Evolutionary conservation across 768 basidiomycete species (phyloP).

Genomic region (Pholiota conissans): DNA sequence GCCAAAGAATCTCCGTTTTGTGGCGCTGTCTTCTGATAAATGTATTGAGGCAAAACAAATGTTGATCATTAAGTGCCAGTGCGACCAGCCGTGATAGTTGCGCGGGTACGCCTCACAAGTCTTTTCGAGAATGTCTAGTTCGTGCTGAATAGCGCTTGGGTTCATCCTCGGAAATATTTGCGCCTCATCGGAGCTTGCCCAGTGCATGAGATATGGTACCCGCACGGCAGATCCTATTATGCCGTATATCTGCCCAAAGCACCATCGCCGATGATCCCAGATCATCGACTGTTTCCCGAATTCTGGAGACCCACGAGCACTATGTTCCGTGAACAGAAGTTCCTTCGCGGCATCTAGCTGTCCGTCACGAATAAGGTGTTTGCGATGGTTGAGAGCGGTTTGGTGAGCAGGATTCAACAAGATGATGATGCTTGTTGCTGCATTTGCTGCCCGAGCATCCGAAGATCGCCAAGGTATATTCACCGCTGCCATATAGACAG

Average conservation of each 20-base stretch:
- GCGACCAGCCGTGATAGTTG: constrained; percentile 75
- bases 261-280: constrained; percentile 75
- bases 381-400: constrained; percentile 64
- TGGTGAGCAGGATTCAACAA: constrained; percentile 70
- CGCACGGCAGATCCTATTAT: constrained; percentile 3
- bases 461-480: constrained; percentile 19
- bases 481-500: constrained; percentile 48
- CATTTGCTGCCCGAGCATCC: constrained; percentile 20
- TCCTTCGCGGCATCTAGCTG: constrained; percentile 43
- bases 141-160: constrained; percentile 36
- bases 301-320: constrained; percentile 51
- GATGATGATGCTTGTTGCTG: constrained; percentile 50
- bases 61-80: constrained; percentile 53
- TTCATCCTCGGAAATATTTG: constrained; percentile 34
- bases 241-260: constrained; percentile 39
- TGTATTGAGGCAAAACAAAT: constrained; percentile 24
- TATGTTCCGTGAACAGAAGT: constrained; percentile 42
- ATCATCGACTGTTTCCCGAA: constrained; percentile 65
- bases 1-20: constrained; percentile 22
- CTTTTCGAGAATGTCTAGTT: constrained; percentile 45
- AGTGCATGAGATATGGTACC: constrained; percentile 12
- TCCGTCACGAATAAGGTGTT: constrained; percentile 44
- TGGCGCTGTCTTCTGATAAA: constrained; percentile 16
- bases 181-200: constrained; percentile 26
- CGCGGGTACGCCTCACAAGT: constrained; percentile 67